Evolutionary conservation across 2,329 filamentous ascomycete species (phyloP).

Genomic region (Xylaria sp.): DNA sequence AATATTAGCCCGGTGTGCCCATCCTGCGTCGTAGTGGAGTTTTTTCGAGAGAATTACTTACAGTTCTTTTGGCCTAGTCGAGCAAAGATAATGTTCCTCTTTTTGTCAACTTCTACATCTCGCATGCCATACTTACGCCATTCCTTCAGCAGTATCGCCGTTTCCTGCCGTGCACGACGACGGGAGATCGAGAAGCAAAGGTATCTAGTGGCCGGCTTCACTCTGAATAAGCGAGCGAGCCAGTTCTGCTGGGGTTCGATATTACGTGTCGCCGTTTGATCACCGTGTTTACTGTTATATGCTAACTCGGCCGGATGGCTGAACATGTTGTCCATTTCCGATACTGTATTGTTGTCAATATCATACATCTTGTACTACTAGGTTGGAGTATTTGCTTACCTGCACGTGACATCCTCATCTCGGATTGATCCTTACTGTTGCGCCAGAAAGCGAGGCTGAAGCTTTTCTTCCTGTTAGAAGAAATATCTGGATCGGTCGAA

Average conservation of each 20-base stretch:
- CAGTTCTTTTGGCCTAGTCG: slow-evolving; percentile 81
- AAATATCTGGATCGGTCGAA: slow-evolving; percentile 36
- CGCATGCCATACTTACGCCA: slow-evolving; percentile 87
- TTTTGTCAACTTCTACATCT: slow-evolving; percentile 81
- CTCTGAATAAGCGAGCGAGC: slow-evolving; percentile 88
- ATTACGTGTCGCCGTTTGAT: slow-evolving; percentile 54
- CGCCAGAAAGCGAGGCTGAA: slow-evolving; percentile 69
- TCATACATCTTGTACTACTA: neutral
- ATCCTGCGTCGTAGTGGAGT: neutral
- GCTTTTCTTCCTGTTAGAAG: slow-evolving; percentile 57
- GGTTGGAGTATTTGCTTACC: slow-evolving; percentile 51
- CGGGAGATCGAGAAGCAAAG: slow-evolving; percentile 81
- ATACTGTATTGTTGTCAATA: slow-evolving; percentile 45
- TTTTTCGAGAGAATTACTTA: slow-evolving; percentile 60
- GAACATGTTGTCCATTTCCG: slow-evolving; percentile 50
- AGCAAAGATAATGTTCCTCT: slow-evolving; percentile 81
- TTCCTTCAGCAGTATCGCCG: slow-evolving; percentile 78
- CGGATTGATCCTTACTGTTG: slow-evolving; percentile 54
- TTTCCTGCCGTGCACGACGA: slow-evolving; percentile 79
- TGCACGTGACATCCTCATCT: slow-evolving; percentile 56
- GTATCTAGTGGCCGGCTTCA: slow-evolving; percentile 82
- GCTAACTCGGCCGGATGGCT: slow-evolving; percentile 36
- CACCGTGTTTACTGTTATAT: slow-evolving; percentile 41
- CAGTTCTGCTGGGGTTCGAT: slow-evolving; percentile 82
- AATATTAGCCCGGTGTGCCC: slow-evolving; percentile 25